These are phyloP conservation scores for Claviceps sp. DNA, from an alignment of 2,329 filamentous ascomycete species.

Conservation along the genomic window DNA sequence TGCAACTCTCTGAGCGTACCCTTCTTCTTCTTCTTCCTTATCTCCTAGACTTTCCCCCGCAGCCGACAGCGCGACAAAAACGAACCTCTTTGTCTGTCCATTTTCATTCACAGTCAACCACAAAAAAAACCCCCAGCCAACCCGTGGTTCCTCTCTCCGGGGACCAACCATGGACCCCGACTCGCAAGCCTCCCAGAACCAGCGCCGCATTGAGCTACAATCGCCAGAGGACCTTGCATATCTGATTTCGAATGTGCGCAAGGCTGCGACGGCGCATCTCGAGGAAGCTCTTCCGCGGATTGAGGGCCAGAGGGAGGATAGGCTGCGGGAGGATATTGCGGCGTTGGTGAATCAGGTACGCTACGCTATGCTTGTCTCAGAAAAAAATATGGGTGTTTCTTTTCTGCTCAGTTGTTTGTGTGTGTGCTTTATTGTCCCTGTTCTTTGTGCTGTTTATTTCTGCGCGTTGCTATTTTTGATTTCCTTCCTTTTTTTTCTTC, in stretches of 20 bases:
- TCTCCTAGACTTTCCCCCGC: too few relatives aligned
- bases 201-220: conserved; percentile 71
- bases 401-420: neutral
- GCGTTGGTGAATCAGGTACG: conserved; percentile 43
- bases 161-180: conserved; percentile 19
- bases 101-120: neutral
- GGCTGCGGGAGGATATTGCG: conserved; percentile 45
- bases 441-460: too few relatives aligned
- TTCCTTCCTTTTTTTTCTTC: neutral
- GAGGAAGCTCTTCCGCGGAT: conserved; percentile 54
- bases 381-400: too few relatives aligned
- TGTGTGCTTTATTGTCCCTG: neutral
- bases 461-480: too few relatives aligned
- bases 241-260: conserved; percentile 55
- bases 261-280: conserved; percentile 53
- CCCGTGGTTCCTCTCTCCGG: neutral
- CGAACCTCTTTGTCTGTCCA: too few relatives aligned
- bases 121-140: neutral
- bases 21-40: too few relatives aligned
- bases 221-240: conserved; percentile 59
- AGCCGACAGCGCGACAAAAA: too few relatives aligned
- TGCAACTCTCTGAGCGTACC: too few relatives aligned
- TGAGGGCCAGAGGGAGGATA: conserved; percentile 37
- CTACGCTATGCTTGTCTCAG: too few relatives aligned
- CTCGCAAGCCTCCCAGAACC: conserved; percentile 25